Conservation (phyloP, 345 rosid species). For the Laguncularia racemosa region DNA sequence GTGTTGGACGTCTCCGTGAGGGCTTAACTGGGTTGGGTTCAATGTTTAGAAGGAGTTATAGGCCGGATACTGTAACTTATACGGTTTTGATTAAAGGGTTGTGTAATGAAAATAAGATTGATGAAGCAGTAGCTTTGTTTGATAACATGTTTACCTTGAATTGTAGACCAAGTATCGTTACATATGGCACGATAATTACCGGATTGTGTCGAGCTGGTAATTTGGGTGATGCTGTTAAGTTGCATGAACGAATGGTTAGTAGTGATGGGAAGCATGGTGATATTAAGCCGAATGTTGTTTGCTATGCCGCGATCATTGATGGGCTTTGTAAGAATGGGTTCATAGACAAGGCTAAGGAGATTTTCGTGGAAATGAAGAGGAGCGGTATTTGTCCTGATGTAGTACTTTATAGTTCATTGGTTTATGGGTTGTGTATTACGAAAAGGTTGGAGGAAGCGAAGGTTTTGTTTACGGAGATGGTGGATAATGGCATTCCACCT, state of each 20-base stretch:
- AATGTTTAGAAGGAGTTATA: conserved; percentile 20
- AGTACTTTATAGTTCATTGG: conserved; percentile 10
- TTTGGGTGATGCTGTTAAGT: conserved; percentile 14
- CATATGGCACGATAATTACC: conserved; percentile 12
- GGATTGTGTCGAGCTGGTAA: conserved; percentile 23
- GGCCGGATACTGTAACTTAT: conserved; percentile 18
- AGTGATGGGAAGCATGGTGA: conserved; percentile 6
- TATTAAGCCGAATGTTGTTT: conserved; percentile 13
- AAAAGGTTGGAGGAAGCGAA: conserved; percentile 16
- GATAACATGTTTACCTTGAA: conserved; percentile 16
- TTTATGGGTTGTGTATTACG: conserved; percentile 19
- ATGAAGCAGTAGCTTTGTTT: conserved; percentile 14
- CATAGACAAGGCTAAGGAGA: conserved; percentile 20
- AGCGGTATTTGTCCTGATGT: conserved; percentile 20
- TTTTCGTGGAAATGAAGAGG: conserved; percentile 26
- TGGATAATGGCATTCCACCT: conserved; percentile 14
- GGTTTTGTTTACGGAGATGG: conserved; percentile 17
- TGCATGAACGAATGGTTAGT: conserved; percentile 17
- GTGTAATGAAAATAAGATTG: conserved; percentile 11
- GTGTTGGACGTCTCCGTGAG: conserved; percentile 6
- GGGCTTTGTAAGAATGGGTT: conserved; percentile 25
- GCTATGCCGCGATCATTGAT: conserved; percentile 17
- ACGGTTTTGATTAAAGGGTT: conserved; percentile 27
- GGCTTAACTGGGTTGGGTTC: conserved; percentile 21
- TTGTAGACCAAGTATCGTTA: conserved; percentile 14